Evolutionary conservation across 352 stramenopile genomes (phyloP).

Genomic region (Hyaloperonospora arabidopsidis): DNA sequence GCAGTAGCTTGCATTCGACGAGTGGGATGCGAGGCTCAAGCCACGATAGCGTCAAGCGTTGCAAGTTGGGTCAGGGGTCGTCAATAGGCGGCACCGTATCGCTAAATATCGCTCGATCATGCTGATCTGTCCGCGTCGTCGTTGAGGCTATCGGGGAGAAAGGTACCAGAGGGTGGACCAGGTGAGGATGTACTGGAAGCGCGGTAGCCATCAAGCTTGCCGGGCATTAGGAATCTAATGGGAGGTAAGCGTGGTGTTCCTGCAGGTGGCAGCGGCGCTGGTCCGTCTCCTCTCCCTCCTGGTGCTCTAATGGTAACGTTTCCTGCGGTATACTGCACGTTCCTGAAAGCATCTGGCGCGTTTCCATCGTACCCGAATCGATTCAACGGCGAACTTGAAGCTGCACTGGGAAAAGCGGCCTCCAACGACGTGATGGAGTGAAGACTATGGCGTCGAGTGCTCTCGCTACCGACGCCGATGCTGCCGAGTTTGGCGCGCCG

Average conservation of each 20-base stretch:
- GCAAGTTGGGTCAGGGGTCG: slow-evolving; percentile 8
- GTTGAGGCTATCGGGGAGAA: slow-evolving; percentile 38
- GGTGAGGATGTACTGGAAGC: slow-evolving; percentile 33
- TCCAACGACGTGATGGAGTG: slow-evolving; percentile 40
- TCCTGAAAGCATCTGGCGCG: slow-evolving; percentile 30
- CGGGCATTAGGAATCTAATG: slow-evolving; percentile 69
- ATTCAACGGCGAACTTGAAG: slow-evolving; percentile 24
- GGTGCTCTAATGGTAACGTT: slow-evolving; percentile 10
- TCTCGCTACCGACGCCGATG: slow-evolving; percentile 41
- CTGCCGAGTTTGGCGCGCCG: slow-evolving; percentile 63
- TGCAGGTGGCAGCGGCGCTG: slow-evolving; percentile 9
- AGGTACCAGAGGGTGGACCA: slow-evolving; percentile 40
- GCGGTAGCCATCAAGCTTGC: slow-evolving; percentile 60
- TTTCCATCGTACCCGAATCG: slow-evolving; percentile 31
- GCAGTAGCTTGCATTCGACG: slow-evolving; percentile 21
- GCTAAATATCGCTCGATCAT: slow-evolving; percentile 29
- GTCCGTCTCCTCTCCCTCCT: slow-evolving; percentile 11
- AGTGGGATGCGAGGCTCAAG: not conserved
- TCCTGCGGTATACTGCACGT: slow-evolving; percentile 12
- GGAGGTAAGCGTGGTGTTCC: slow-evolving; percentile 44
- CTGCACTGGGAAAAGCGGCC: slow-evolving; percentile 29
- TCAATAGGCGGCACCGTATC: slow-evolving; percentile 9
- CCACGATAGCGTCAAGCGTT: slow-evolving; percentile 8
- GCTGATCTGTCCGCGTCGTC: slow-evolving; percentile 48
- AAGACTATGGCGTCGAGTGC: slow-evolving; percentile 28